phyloP scores from a whole-genome alignment of 2,329 filamentous ascomycete genomes.

The Xylaria sp. region DNA sequence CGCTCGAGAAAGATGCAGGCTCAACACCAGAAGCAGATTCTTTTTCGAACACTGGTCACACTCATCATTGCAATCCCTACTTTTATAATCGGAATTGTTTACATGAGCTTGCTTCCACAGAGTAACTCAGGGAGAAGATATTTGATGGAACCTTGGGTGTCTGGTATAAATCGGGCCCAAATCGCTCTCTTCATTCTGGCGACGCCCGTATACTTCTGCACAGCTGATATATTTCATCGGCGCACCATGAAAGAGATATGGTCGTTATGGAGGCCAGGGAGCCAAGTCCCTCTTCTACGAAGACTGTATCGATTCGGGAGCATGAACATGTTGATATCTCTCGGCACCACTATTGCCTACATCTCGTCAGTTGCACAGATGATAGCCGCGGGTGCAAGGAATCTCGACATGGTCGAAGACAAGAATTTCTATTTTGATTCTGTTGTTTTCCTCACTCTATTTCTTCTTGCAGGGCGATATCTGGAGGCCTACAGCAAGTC shows the following conservation, averaged over 20 bases:
- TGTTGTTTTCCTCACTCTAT: conserved; percentile 90
- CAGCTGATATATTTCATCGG: conserved; percentile 85
- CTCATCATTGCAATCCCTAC: conserved; percentile 79
- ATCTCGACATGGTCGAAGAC: conserved; percentile 55
- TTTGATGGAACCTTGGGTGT: conserved; percentile 76
- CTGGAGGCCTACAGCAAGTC: conserved; percentile 93
- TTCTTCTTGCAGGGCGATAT: conserved; percentile 78
- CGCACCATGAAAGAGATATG: conserved; percentile 82
- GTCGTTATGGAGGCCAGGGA: conserved; percentile 80
- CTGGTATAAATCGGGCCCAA: conserved; percentile 79
- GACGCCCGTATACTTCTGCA: conserved; percentile 88
- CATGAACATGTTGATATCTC: conserved; percentile 94
- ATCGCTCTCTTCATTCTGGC: conserved; percentile 84
- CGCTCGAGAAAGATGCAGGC: conserved; percentile 77
- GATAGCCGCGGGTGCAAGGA: conserved; percentile 67
- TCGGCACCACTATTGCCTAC: conserved; percentile 90
- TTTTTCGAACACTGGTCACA: conserved; percentile 77
- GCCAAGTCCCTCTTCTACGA: conserved; percentile 75
- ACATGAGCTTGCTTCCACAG: conserved; percentile 81
- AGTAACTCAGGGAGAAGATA: conserved; percentile 69
- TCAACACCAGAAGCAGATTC: conserved; percentile 74
- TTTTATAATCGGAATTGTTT: conserved; percentile 88
- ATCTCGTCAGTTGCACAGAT: conserved; percentile 83
- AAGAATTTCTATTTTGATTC: conserved; percentile 86
- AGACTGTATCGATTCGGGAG: conserved; percentile 94